Percentiles rank a stretch among this genome's conserved stretches.
phyloP scores from a whole-genome alignment of 176 grass and related monocot genomes.

The Raddia distichophylla region DNA sequence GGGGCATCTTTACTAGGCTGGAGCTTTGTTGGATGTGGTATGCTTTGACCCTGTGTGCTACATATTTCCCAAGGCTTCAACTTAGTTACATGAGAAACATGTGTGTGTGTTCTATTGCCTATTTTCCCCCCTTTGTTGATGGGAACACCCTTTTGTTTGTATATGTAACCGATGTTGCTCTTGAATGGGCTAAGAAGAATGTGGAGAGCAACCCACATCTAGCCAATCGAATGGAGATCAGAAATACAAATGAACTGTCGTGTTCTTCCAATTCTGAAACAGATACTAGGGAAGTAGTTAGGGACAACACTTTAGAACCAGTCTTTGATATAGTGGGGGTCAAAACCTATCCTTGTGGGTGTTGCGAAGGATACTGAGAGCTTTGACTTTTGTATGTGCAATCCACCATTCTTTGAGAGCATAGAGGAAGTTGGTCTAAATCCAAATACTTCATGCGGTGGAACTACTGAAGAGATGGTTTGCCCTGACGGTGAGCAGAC shows the following conservation, averaged over 20 bases:
- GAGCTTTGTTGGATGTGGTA: constrained; percentile 90
- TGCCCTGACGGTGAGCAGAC: constrained; percentile 75
- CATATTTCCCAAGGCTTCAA: background rate
- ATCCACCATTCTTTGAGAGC: constrained; percentile 95
- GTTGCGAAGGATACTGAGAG: constrained; percentile 79
- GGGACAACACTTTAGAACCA: constrained; percentile 40
- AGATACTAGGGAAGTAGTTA: constrained; percentile 15
- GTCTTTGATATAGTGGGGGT: background rate
- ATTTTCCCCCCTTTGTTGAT: background rate
- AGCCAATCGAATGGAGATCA: constrained; percentile 70
- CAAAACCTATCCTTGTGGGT: constrained; percentile 55
- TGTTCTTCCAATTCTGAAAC: constrained; percentile 30
- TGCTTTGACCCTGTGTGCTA: constrained; percentile 3
- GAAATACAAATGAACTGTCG: constrained; percentile 49
- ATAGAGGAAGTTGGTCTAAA: constrained; percentile 83
- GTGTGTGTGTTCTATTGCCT: background rate
- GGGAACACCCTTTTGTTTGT: constrained; percentile 32
- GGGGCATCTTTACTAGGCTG: constrained; percentile 85
- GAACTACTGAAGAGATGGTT: constrained; percentile 76
- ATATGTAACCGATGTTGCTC: constrained; percentile 84
- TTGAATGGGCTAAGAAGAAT: constrained; percentile 94
- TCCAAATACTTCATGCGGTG: constrained; percentile 79
- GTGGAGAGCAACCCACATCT: constrained; percentile 80
- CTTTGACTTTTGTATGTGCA: constrained; percentile 98
- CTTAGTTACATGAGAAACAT: constrained; percentile 12